Conservation (phyloP, 768 basidiomycete species). For the Coprinopsis marcescibilis region DNA sequence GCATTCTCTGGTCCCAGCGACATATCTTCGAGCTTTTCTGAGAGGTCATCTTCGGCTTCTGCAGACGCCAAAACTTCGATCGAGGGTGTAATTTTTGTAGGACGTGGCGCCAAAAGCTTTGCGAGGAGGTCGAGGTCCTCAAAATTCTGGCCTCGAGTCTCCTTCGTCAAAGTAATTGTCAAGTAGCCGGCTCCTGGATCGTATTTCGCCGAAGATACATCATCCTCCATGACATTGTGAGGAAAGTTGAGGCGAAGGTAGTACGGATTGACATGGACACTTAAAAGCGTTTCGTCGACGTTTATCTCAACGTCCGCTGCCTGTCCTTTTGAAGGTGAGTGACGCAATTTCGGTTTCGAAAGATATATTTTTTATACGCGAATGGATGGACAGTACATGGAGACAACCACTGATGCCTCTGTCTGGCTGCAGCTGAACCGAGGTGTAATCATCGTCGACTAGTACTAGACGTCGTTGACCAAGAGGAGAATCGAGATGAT, state of each 20-base stretch:
- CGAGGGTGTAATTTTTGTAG: slow-evolving; percentile 25
- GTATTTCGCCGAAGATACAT: slow-evolving; percentile 64
- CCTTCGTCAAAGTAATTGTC: slow-evolving; percentile 69
- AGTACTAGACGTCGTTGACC: background rate
- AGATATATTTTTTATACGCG: slow-evolving; percentile 35
- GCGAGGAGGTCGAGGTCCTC: slow-evolving; percentile 74
- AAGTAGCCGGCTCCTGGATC: slow-evolving; percentile 77
- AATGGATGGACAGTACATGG: slow-evolving; percentile 66
- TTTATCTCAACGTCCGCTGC: slow-evolving; percentile 78
- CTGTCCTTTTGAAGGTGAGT: slow-evolving; percentile 37
- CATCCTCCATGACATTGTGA: slow-evolving; percentile 59
- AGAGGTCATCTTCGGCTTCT: slow-evolving; percentile 33
- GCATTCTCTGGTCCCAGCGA: slow-evolving; percentile 39
- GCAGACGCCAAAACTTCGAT: slow-evolving; percentile 58
- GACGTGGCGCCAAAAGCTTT: slow-evolving; percentile 67
- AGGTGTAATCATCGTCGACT: slow-evolving; percentile 63
- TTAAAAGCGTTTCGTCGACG: slow-evolving; percentile 64
- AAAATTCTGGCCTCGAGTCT: slow-evolving; percentile 58
- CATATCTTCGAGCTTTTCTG: slow-evolving; percentile 36
- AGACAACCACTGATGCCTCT: slow-evolving; percentile 45
- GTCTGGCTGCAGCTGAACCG: slow-evolving; percentile 68
- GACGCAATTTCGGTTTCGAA: slow-evolving; percentile 9
- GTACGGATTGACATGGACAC: slow-evolving; percentile 77
- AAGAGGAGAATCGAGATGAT: background rate
- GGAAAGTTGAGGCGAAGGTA: slow-evolving; percentile 78